Base-by-base conservation (phyloP, 345 rosid genomes). In the Camelina hispida region DNA sequence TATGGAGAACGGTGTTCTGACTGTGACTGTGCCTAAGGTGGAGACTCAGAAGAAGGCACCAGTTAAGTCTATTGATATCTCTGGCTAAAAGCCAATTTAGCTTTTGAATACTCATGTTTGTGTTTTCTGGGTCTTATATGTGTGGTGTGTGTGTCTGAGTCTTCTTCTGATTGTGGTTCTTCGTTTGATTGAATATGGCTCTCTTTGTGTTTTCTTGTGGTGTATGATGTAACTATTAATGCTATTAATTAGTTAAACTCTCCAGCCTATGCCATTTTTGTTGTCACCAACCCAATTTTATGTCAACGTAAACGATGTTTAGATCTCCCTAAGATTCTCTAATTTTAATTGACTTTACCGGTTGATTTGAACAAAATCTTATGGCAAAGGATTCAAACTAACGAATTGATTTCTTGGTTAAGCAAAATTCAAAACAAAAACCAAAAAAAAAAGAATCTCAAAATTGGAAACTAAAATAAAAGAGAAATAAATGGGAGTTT, bases 1-100 rank as follows among this genome's bases (percentile, higher is more conserved):
- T 1, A 81, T 77, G 88, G 86, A 85, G 68, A 77, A 72, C 7
- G 85, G 85, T 3, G 84, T 83, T 28, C 66, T 85, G 34, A 77
- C 76, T 6, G 79, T 83, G 10, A 42, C 77, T 0, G 81, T 83
- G 35, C 86, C 85, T 9, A 79, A 85, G 46, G 71, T 16, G 4
- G 71, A 73, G 63, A 20, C 35, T 6, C 63, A 62, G 57, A 73
- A 63, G 71, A 64, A 73, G n/a, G 1, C 84, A 0, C 67, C 77
- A 7, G 76, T 81, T 9, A 81, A 75, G 77, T 48, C 82, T 55
- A 72, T 83, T 57, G 75, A 81, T 5, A 79, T 85, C 74, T 58
- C 58, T 17, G 74, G 66, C 34, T 50, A 1, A 28, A 28, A 65
- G 28, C 57, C 32, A 23, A 12, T 53, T 11, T 28, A 28, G 30